Evolutionary conservation across 768 basidiomycete genomes (phyloP), one percentile per base, ranked within the genome.

Genomic region (Tephrocybe sp.): DNA sequence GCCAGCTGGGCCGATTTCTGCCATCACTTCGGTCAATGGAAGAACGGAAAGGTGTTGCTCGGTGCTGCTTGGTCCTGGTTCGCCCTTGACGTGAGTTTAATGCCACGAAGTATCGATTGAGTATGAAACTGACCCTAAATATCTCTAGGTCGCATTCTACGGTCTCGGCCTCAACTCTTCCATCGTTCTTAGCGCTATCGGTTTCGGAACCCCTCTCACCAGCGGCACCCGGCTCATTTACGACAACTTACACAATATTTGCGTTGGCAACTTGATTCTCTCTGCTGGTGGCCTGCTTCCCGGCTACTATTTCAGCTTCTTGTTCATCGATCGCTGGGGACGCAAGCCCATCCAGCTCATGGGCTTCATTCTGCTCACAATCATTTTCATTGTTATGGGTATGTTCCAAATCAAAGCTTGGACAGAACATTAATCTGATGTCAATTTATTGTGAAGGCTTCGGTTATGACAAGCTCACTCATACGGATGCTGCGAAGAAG

Each of bases 111-210:
- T n/a, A n/a, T n/a, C n/a, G n/a, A n/a, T n/a, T n/a, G n/a, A n/a
- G n/a, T n/a, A n/a, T n/a, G n/a, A n/a, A n/a, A n/a, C n/a, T n/a
- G n/a, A n/a, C n/a, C n/a, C n/a, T n/a, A n/a, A n/a, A n/a, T n/a
- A n/a, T n/a, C n/a, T n/a, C n/a, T n/a, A 88, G 83, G 84, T 94
- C 49, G 90, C 91, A 8, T 94, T 90, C 72, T 93, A 94, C 66
- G 92, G 91, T 45, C 79, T 96, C 32, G 87, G 90, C 49, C 79
- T 96, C 50, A 95, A 95, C 71, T 88, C 85, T 3, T 76, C 81
- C 30, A 82, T 84, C 64, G 86, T 95, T 56, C 75, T 95, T 43
- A 67, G 72, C 46, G 79, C 86, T 25, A 93, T 93, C 62, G 84
- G 85, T 33, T 91, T 87, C 64, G 90, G 90, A 45, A 65, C 67